Percentiles rank a stretch among this genome's conserved stretches.
These are phyloP conservation scores for Haematococcus lacustris DNA, from an alignment of 139 green algal species.

Conservation along the genomic window DNA sequence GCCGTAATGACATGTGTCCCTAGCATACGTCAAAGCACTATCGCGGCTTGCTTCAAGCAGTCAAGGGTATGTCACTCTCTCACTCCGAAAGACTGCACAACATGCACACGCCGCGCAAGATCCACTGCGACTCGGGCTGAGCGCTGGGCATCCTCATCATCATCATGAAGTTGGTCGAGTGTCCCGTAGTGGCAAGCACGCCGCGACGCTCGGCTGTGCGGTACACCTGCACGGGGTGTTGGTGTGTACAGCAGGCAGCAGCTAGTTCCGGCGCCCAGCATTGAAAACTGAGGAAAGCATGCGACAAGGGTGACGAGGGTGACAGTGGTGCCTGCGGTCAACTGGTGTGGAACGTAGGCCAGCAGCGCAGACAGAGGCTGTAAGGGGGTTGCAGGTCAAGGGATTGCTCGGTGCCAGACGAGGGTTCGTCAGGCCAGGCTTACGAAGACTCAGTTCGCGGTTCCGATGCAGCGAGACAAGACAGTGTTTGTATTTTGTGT, in stretches of 20 bases:
- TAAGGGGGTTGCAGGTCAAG: constrained; percentile 31
- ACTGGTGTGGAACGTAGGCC: too few relatives aligned
- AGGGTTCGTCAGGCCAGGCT: too few relatives aligned
- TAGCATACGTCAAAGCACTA: background rate
- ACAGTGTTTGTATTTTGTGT: too few relatives aligned
- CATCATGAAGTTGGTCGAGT: constrained; percentile 84
- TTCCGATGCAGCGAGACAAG: too few relatives aligned
- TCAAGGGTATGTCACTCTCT: background rate
- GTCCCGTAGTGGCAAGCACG: constrained; percentile 54
- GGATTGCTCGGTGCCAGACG: too few relatives aligned
- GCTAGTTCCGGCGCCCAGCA: constrained; percentile 37
- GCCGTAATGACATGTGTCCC: background rate
- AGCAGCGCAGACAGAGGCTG: constrained; percentile 66
- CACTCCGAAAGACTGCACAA: constrained; percentile 26
- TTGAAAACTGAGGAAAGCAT: too few relatives aligned
- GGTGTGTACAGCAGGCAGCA: constrained; percentile 54
- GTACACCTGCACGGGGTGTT: too few relatives aligned
- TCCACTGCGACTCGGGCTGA: constrained; percentile 55
- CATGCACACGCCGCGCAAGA: constrained; percentile 60
- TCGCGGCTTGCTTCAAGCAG: background rate
- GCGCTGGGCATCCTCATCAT: constrained; percentile 57
- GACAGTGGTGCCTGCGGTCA: too few relatives aligned
- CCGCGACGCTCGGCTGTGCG: constrained; percentile 57
- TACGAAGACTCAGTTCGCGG: too few relatives aligned
- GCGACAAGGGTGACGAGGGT: too few relatives aligned